A percentile compares a stretch with the other conserved stretches of the same genome.
Evolutionary conservation across 148 eudicot genomes (phyloP).

Genomic region (Cornus controversa): DNA sequence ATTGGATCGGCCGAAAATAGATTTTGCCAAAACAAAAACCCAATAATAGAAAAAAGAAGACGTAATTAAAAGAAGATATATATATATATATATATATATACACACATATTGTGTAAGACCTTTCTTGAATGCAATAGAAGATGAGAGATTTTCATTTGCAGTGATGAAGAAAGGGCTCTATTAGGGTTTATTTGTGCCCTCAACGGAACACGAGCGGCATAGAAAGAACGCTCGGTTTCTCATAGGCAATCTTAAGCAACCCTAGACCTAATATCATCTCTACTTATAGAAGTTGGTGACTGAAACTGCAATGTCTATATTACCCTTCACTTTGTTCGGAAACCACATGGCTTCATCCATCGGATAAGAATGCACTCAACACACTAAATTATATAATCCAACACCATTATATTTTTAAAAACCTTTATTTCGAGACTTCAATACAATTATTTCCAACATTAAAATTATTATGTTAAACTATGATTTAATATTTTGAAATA

Average conservation of each 20-base stretch:
- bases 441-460: too few relatives aligned
- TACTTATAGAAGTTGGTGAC: not conserved
- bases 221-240: not conserved
- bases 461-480: too few relatives aligned
- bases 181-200: not conserved
- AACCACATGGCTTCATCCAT: too few relatives aligned
- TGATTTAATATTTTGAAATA: too few relatives aligned
- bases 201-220: not conserved
- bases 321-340: not conserved
- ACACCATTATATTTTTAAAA: too few relatives aligned
- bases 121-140: not conserved
- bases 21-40: not conserved
- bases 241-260: not conserved
- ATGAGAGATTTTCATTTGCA: not conserved
- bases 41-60: too few relatives aligned
- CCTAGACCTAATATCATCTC: not conserved
- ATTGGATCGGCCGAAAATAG: not conserved
- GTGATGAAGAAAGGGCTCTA: not conserved
- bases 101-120: not conserved
- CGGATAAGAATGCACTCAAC: too few relatives aligned
- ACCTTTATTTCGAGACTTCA: too few relatives aligned
- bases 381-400: too few relatives aligned
- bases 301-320: not conserved
- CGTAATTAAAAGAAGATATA: not conserved
- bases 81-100: too few relatives aligned